Conservation (phyloP, 805 yeast species). For the Tanozyma kutaoensis region DNA sequence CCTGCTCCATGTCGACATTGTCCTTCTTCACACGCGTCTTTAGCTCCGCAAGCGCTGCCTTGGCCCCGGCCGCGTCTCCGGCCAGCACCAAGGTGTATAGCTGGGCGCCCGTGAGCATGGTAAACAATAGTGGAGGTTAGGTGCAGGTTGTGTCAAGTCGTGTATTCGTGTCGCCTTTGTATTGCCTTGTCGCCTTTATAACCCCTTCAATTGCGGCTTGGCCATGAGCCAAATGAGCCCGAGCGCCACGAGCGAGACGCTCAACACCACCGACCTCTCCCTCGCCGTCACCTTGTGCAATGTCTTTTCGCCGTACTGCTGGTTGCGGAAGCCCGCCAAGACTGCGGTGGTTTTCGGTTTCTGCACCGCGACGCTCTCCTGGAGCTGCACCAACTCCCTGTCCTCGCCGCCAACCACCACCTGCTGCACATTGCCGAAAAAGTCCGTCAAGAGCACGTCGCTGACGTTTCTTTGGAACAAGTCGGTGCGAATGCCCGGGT, state of each 20-base stretch:
- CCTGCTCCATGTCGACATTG: conserved; percentile 34
- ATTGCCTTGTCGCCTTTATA: neutral
- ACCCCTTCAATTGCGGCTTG: conserved; percentile 1
- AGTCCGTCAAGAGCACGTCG: conserved; percentile 76
- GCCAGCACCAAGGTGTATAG: conserved; percentile 4
- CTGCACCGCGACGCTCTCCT: too few species aligned
- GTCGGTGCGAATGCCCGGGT: conserved; percentile 87
- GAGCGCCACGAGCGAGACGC: conserved; percentile 5
- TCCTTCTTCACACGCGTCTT: conserved; percentile 45
- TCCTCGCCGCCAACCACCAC: conserved; percentile 51
- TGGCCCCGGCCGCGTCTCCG: conserved; percentile 5
- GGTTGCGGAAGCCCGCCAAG: too few species aligned
- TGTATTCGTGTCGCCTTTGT: neutral
- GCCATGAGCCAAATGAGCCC: conserved; percentile 7
- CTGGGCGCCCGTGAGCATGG: conserved; percentile 4
- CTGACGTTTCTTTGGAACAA: conserved; percentile 51
- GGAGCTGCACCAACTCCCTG: conserved; percentile 15
- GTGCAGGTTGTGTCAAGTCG: neutral
- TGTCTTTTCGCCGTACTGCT: too few species aligned
- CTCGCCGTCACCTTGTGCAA: conserved; percentile 6
- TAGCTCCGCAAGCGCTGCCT: conserved; percentile 14
- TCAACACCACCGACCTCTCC: conserved; percentile 5
- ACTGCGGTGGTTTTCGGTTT: too few species aligned
- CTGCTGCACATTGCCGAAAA: conserved; percentile 85
- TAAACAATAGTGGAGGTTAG: neutral